Conservation (phyloP, 106 monocot genomes). For the Dendrobium catenatum region DNA sequence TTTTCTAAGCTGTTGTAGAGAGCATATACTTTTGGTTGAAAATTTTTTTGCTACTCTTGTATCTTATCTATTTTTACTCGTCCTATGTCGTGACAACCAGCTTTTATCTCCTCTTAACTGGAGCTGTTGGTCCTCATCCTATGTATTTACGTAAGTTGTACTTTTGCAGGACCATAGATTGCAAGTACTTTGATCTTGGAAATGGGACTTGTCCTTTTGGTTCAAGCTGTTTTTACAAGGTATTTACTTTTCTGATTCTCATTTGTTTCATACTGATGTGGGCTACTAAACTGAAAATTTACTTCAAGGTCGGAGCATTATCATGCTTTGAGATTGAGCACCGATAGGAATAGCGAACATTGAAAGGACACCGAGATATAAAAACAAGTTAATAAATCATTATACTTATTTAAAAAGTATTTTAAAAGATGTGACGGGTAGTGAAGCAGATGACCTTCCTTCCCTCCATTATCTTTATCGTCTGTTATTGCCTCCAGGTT, state of each 20-base stretch:
- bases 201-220: constrained; percentile 90
- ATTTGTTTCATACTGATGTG: not conserved
- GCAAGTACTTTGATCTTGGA: constrained; percentile 94
- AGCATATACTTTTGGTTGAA: not conserved
- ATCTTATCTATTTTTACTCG: not conserved
- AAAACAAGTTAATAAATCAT: no score
- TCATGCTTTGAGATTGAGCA: not conserved
- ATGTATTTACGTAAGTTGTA: constrained; percentile 1
- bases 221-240: constrained; percentile 94
- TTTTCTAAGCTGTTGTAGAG: not conserved
- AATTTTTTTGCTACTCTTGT: not conserved
- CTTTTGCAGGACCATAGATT: constrained; percentile 80
- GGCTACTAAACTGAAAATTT: not conserved
- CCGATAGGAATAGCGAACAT: no score
- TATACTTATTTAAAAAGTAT: no score
- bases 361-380: no score
- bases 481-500: no score
- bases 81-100: not conserved
- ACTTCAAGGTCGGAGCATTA: not conserved
- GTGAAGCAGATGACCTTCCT: no score
- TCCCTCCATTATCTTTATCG: no score
- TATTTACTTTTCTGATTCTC: constrained; percentile 16
- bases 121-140: not conserved
- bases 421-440: no score
- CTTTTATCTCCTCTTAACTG: not conserved